Evolutionary conservation across 2,329 filamentous ascomycete genomes (phyloP).

Genomic region (Colletotrichum sp.): DNA sequence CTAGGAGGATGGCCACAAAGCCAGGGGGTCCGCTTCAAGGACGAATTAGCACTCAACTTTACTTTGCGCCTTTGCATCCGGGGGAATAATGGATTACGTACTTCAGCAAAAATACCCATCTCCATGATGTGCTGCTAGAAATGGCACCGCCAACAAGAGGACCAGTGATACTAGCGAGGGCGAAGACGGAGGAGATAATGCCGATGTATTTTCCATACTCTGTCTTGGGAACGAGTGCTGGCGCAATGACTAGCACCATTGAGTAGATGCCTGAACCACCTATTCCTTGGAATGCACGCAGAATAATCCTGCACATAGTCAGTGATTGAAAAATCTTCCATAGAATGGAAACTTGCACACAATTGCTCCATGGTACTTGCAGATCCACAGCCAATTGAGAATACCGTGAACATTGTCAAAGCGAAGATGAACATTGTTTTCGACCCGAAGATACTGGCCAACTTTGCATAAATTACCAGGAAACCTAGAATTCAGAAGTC

Average conservation of each 20-base stretch:
- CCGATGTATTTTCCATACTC: constrained; percentile 35
- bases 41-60: not conserved
- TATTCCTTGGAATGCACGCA: not conserved
- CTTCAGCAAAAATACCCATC: constrained; percentile 47
- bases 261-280: not conserved
- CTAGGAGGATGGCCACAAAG: not conserved
- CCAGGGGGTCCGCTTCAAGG: not conserved
- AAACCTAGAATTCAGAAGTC: not conserved
- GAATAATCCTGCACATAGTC: not conserved
- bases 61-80: not conserved
- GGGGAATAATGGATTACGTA: not conserved
- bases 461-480: constrained; percentile 39
- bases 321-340: not conserved
- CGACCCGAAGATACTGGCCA: constrained; percentile 49
- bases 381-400: constrained; percentile 45
- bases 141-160: constrained; percentile 49
- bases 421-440: constrained; percentile 40
- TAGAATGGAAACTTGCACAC: constrained; percentile 20
- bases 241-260: constrained; percentile 26
- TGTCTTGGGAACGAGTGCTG: constrained; percentile 37
- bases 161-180: constrained; percentile 44
- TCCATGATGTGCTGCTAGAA: constrained; percentile 41
- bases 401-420: constrained; percentile 41
- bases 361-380: constrained; percentile 35
- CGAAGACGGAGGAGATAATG: constrained; percentile 41